Conservation (phyloP, 106 monocot species). For the Acorus calamus region DNA sequence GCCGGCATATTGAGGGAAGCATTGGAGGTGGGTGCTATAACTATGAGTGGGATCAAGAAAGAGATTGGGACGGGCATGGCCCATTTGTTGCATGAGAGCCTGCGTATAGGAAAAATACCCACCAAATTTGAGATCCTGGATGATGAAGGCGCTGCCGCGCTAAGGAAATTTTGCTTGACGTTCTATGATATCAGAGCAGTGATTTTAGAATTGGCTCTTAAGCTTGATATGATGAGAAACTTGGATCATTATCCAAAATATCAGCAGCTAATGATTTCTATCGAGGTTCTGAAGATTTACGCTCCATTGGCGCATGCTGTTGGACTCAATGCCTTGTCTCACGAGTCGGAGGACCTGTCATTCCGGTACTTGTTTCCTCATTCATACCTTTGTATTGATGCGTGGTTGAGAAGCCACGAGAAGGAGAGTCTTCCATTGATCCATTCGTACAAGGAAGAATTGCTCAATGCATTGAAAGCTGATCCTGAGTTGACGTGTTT, state of each 20-base stretch:
- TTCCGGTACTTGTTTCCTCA: conserved; percentile 78
- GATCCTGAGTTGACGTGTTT: conserved; percentile 50
- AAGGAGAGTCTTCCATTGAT: conserved; percentile 28
- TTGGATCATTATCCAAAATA: conserved; percentile 57
- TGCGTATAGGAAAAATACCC: conserved; percentile 51
- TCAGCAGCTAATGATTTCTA: conserved; percentile 47
- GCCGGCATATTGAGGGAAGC: conserved; percentile 67
- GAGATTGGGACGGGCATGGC: conserved; percentile 50
- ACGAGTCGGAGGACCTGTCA: conserved; percentile 83
- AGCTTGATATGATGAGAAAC: conserved; percentile 77
- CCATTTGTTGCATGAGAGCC: conserved; percentile 74
- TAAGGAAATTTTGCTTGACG: conserved; percentile 69
- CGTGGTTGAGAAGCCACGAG: conserved; percentile 71
- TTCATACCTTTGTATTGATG: conserved; percentile 66
- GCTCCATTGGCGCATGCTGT: conserved; percentile 91
- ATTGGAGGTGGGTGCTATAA: conserved; percentile 44
- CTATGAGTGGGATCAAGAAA: conserved; percentile 55
- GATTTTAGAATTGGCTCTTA: conserved; percentile 59
- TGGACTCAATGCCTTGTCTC: conserved; percentile 59
- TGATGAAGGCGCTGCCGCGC: conserved; percentile 46
- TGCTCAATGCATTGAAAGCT: conserved; percentile 36
- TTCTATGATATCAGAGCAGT: conserved; percentile 88
- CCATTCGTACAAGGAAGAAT: conserved; percentile 39
- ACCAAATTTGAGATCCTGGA: conserved; percentile 62
- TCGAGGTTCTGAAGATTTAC: conserved; percentile 86